phyloP scores from a whole-genome alignment of 2,329 filamentous ascomycete species.

The Blumeria hordei region DNA sequence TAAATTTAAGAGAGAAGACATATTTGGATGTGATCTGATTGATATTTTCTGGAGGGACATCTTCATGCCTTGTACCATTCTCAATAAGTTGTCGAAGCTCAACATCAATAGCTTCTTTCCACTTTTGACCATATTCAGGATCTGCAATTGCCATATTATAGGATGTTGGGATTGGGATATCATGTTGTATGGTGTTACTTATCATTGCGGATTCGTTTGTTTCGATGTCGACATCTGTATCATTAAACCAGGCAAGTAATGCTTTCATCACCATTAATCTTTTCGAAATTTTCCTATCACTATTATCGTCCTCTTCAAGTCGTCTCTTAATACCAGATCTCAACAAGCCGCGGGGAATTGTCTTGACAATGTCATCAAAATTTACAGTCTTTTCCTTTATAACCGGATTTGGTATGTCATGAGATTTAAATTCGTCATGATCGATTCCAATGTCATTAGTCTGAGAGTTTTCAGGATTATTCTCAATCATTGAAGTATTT shows the following conservation, averaged over 20 bases:
- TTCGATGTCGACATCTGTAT: background rate
- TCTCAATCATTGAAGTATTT: background rate
- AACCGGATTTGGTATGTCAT: background rate
- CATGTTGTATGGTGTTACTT: background rate
- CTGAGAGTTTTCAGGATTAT: background rate
- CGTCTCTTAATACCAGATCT: background rate
- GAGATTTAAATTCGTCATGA: background rate
- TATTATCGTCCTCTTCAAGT: background rate
- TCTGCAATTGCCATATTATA: background rate
- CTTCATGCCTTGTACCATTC: background rate
- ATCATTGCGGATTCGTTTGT: background rate
- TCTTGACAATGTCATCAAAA: background rate
- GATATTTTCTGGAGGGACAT: background rate
- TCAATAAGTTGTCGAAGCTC: background rate
- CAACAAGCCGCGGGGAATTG: background rate
- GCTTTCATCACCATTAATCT: background rate
- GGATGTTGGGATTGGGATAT: background rate
- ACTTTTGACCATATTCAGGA: background rate
- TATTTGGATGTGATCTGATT: background rate
- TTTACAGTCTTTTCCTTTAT: background rate
- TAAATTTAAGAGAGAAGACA: background rate
- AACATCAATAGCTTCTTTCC: background rate
- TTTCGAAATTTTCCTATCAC: background rate
- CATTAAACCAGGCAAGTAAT: background rate
- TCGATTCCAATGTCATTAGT: background rate